phyloP scores from a whole-genome alignment of 148 eudicot genomes.

The Camellia japonica region DNA sequence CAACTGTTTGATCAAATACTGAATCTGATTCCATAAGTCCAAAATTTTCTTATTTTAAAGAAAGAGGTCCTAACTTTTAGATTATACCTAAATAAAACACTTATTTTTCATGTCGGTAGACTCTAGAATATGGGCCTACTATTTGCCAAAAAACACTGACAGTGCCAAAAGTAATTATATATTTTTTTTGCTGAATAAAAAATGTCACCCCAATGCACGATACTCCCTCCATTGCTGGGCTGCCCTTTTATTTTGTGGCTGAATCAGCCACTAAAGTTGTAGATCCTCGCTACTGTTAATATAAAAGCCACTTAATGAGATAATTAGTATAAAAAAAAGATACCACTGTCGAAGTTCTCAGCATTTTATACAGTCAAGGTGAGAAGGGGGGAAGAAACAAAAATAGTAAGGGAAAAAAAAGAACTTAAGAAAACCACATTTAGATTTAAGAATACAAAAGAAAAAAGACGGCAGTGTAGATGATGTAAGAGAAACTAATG shows the following conservation, averaged over 20 bases:
- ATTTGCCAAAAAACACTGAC: not conserved
- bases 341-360: not conserved
- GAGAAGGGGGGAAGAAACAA: not conserved
- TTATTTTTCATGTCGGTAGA: not conserved
- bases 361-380: not conserved
- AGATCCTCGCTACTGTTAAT: not conserved
- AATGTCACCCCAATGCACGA: not conserved
- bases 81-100: not conserved
- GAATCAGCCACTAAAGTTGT: not conserved
- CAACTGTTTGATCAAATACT: not conserved
- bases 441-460: no score
- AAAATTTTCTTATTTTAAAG: not conserved
- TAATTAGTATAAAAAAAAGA: not conserved
- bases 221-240: not conserved
- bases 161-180: not conserved
- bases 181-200: not conserved
- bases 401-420: not conserved
- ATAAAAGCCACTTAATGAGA: not conserved
- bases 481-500: no score
- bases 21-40: not conserved
- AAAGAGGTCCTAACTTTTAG: not conserved
- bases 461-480: no score
- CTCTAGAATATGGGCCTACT: not conserved
- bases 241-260: not conserved
- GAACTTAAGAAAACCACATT: no score